A percentile compares a stretch with the other conserved stretches of the same genome.
phyloP scores from a whole-genome alignment of 2,329 filamentous ascomycete species.

The Zasmidium cellare region DNA sequence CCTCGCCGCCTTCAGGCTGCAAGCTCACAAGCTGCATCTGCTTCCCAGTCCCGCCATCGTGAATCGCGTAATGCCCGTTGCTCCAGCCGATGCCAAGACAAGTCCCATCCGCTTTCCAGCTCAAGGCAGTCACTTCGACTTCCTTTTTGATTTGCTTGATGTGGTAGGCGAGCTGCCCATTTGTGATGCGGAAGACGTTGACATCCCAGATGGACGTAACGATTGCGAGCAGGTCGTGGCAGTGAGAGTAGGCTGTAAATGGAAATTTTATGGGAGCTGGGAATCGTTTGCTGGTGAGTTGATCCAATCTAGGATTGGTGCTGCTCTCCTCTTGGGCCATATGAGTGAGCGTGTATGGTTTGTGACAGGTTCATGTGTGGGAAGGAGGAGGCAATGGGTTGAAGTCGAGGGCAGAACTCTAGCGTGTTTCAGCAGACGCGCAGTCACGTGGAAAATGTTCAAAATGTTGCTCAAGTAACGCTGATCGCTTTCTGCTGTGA shows the following conservation, averaged over 20 bases:
- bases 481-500: background rate
- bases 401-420: background rate
- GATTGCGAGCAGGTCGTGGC: constrained; percentile 78
- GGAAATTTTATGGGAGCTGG: constrained; percentile 56
- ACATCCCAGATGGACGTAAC: constrained; percentile 68
- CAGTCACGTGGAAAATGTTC: background rate
- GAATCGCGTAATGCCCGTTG: constrained; percentile 60
- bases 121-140: constrained; percentile 37
- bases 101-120: constrained; percentile 50
- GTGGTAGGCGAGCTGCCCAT: constrained; percentile 68
- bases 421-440: background rate
- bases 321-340: background rate
- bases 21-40: constrained; percentile 10
- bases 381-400: background rate
- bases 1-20: constrained; percentile 6
- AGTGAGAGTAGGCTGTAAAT: constrained; percentile 75
- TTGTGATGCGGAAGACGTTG: constrained; percentile 76
- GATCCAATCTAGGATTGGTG: background rate
- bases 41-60: constrained; percentile 38
- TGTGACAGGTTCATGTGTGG: background rate
- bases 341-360: background rate
- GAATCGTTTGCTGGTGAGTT: constrained; percentile 57
- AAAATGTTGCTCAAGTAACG: no score
- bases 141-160: constrained; percentile 39
- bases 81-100: constrained; percentile 77